Evolutionary conservation across 139 green algal genomes (phyloP).

Genomic region (Medakamo hakoo): DNA sequence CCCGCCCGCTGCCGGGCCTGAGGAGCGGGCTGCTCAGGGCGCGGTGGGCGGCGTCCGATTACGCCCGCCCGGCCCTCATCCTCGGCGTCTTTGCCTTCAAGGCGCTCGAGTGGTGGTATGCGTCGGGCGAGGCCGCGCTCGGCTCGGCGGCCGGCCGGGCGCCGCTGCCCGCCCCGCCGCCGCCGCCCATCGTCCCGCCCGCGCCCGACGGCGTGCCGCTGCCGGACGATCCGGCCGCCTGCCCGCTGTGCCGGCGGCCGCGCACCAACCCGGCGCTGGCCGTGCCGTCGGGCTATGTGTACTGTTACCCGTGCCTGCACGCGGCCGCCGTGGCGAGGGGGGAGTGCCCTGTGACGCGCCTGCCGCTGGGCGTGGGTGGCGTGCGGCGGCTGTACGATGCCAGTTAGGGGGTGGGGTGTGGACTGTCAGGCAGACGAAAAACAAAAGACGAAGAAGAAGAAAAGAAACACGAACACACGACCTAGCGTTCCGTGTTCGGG

Average conservation of each 20-base stretch:
- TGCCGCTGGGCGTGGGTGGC: constrained; percentile 45
- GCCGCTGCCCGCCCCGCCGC: constrained; percentile 33
- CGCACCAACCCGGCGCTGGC: constrained; percentile 64
- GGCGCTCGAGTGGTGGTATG: constrained; percentile 90
- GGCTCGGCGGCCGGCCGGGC: constrained; percentile 24
- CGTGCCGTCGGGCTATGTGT: constrained; percentile 67
- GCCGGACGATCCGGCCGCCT: constrained; percentile 40
- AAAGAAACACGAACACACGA: too few relatives aligned
- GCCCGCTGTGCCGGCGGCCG: constrained; percentile 49
- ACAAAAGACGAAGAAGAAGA: background rate
- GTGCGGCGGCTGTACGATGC: constrained; percentile 60
- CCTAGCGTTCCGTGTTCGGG: too few relatives aligned
- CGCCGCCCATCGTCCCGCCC: constrained; percentile 22
- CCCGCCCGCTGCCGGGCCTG: constrained; percentile 7
- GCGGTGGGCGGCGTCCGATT: constrained; percentile 24
- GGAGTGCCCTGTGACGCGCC: constrained; percentile 60
- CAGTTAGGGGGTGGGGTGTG: background rate
- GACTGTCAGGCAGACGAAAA: background rate
- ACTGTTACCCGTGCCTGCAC: constrained; percentile 84
- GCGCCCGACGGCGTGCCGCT: constrained; percentile 36
- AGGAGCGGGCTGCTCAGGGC: constrained; percentile 18
- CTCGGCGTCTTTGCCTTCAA: constrained; percentile 82
- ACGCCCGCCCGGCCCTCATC: constrained; percentile 50
- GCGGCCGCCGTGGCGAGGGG: constrained; percentile 30
- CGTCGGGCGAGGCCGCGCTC: constrained; percentile 55